Evolutionary conservation across 192 early-diverging fungal genomes (phyloP).

Genomic region (Pilobolus umbonatus): DNA sequence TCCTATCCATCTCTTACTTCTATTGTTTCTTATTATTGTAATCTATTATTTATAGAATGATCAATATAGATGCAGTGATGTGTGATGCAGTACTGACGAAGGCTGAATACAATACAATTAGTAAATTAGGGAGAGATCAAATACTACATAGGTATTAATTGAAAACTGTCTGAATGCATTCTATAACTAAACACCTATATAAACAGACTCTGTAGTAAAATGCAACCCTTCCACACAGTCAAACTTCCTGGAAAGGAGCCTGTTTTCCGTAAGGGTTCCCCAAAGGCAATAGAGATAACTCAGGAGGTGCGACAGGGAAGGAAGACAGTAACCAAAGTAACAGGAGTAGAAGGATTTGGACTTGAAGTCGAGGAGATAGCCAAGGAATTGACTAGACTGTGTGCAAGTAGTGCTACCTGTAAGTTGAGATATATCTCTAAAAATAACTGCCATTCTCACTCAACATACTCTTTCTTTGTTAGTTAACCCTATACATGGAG

Average conservation of each 20-base stretch:
- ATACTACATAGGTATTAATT: conserved; percentile 35
- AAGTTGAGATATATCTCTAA: conserved; percentile 13
- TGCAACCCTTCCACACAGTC: conserved; percentile 51
- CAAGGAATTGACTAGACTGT: conserved; percentile 53
- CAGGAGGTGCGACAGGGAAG: conserved; percentile 59
- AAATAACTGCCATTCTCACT: neutral
- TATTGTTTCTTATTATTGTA: neutral
- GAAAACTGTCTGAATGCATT: neutral
- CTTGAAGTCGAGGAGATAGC: conserved; percentile 59
- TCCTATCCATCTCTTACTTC: neutral
- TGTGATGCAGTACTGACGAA: conserved; percentile 65
- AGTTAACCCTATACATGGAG: conserved; percentile 49
- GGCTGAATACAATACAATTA: conserved; percentile 57
- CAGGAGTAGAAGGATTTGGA: conserved; percentile 56
- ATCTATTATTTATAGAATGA: conserved; percentile 30
- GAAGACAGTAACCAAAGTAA: conserved; percentile 62
- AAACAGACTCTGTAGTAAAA: conserved; percentile 38
- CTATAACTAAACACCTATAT: conserved; percentile 3
- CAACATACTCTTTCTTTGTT: conserved; percentile 2
- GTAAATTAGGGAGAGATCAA: conserved; percentile 53
- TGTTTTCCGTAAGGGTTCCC: conserved; percentile 30
- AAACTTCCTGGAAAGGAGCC: conserved; percentile 42
- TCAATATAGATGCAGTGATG: conserved; percentile 62
- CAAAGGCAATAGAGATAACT: conserved; percentile 36
- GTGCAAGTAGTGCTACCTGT: conserved; percentile 64